phyloP scores from a whole-genome alignment of 1,139 yeast genomes.

The Kodamaea sp. region DNA sequence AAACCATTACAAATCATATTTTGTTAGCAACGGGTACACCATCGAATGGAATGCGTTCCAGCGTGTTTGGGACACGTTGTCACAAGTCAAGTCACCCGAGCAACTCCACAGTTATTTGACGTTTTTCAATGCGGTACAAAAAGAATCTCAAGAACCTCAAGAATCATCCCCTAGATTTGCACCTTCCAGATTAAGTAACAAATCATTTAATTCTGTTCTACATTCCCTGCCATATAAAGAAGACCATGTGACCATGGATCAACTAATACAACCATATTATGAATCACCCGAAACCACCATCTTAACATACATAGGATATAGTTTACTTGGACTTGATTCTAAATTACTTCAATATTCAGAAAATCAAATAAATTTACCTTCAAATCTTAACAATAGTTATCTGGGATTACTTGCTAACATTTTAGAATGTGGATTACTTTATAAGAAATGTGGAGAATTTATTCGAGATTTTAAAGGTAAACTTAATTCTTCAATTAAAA shows the following conservation, averaged over 20 bases:
- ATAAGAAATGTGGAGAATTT: constrained; percentile 39
- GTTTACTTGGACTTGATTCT: constrained; percentile 72
- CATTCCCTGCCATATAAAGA: constrained; percentile 8
- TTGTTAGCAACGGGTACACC: constrained; percentile 23
- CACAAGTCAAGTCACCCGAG: constrained; percentile 25
- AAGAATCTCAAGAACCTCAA: constrained; percentile 4
- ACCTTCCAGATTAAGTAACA: constrained; percentile 3
- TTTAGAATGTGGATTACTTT: constrained; percentile 73
- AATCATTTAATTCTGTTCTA: constrained; percentile 1
- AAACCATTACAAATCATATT: constrained; percentile 24
- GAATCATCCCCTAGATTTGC: constrained; percentile 3
- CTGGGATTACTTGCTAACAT: constrained; percentile 55
- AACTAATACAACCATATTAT: constrained; percentile 30
- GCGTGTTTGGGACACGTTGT: constrained; percentile 27
- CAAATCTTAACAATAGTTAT: constrained; percentile 52
- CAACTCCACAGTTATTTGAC: constrained; percentile 38
- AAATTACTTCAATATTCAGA: constrained; percentile 49
- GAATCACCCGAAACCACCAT: constrained; percentile 48
- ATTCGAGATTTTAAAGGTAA: constrained; percentile 28
- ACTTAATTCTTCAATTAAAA: constrained; percentile 52
- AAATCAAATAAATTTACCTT: constrained; percentile 44
- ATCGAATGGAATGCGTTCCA: constrained; percentile 35
- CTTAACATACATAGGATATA: constrained; percentile 57
- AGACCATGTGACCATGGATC: constrained; percentile 8
- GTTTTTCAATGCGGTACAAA: constrained; percentile 26